Base-by-base conservation (phyloP, 1,284 basidiomycete genomes). In the Hortiboletus rubellus region DNA sequence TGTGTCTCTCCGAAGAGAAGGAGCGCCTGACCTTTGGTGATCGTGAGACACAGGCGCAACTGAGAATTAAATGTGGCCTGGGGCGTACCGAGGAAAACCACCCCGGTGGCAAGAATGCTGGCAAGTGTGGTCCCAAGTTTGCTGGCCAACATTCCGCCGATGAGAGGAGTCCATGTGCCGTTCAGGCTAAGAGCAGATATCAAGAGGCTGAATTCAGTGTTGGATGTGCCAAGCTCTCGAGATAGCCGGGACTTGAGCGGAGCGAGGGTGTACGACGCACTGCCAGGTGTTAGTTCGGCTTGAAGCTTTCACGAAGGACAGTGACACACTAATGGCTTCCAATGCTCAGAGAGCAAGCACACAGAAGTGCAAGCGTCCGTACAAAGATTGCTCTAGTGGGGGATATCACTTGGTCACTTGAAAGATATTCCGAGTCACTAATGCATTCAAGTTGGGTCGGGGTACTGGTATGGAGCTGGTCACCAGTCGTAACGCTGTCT, bases 131-230 rank as follows among this genome's bases (percentile, higher is more conserved):
- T 89, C 24, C 89, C 88, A 5, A 92, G 78, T 51, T 79, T 79
- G 57, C 84, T 85, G 7, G 86, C 83, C 45, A 91, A 75, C 14
- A 91, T 60, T 5, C 87, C 87, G 15, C 85, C 87, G 0, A 90
- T 77, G 6, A 92, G 77, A 1, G 89, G 89, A 11, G 90, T 92
- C 89, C 89, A 91, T 41, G 89, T 91, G 58, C 86, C 85, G 66
- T 91, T 92, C 38, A 92, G 72, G 55, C 84, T 88, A 64, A 85
- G 85, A 0, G 89, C 87, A 14, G 90, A 86, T 51, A 92, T 81
- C 44, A 92, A 74, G 34, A 91, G 77, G 47, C 86, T 85, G 71
- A 89, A 92, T 66, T 92, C 86, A 0, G 86, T 84, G 68, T 92
- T 88, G 42, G 86, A 83, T 4, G 87, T 87, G 42, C 87, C 87